Evolutionary conservation across 2,329 filamentous ascomycete species (phyloP), one percentile per base, ranked within the genome.

Genomic region (Fusarium pseudograminearum): DNA sequence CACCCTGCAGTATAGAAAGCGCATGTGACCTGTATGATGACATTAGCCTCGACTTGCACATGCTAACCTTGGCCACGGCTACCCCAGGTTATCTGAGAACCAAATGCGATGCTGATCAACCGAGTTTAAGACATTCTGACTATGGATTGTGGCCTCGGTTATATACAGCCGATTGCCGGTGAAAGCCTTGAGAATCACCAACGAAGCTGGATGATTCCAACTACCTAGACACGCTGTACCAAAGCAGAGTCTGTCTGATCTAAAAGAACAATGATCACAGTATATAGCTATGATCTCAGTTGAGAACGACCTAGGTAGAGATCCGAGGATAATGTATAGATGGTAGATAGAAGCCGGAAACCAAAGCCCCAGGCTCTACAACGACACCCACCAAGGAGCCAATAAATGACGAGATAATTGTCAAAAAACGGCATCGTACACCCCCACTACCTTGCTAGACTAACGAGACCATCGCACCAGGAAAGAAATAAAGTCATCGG

Each of bases 361-460:
- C 42, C 34, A 30, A 41, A 48, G 41, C 41, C 61, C 46, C 61
- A 61, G 45, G n/a, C 44, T 36, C 40, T 48, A 52, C 24, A 55
- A 16, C 26, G 34, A 60, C 51, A 53, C 69, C 65, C 36, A 41
- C 33, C 15, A 47, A 71, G 57, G 42, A 70, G 48, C 69, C 71
- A 74, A 75, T 74, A 40, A 60, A 36, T 58, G 42, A 51, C 34
- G 41, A 72, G 56, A 71, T 72, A 70, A 76, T 75, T 71, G 67
- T 68, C 65, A 74, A 64, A 28, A 53, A 48, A 54, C 61, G 57
- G 67, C 56, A 53, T 53, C 60, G 54, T 18, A 48, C 60, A 52
- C 53, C 53, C 63, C 40, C 22, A 65, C 38, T 56, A 61, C 40
- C 51, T 62, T 59, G 51, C 50, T 11, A 59, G 58, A 59, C 57